These are phyloP conservation scores for Fagopyrum esculentum DNA, from an alignment of 148 eudicot species.

Conservation along the genomic window DNA sequence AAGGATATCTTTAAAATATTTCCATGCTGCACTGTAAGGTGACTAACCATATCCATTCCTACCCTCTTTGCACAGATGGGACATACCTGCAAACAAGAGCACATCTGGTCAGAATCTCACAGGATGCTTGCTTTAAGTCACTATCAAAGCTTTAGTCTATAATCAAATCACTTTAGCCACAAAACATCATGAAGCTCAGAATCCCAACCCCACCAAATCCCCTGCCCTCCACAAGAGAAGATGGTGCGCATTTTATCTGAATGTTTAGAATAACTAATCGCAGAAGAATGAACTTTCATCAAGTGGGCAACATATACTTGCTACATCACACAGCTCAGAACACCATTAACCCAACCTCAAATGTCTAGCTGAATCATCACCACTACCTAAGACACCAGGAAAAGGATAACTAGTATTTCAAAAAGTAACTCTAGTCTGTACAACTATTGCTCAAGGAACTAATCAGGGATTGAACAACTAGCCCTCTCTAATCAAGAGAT, in stretches of 20 bases:
- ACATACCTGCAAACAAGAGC: slow-evolving; percentile 55
- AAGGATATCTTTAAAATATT: slow-evolving; percentile 94
- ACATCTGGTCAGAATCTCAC: slow-evolving; percentile 8
- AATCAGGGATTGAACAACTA: background rate
- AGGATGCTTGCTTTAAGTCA: background rate
- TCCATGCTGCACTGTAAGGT: slow-evolving; percentile 75
- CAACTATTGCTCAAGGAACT: background rate
- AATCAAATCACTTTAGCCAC: background rate
- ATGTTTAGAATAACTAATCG: background rate
- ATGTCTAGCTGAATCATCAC: background rate
- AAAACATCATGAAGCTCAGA: background rate
- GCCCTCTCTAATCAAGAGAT: background rate
- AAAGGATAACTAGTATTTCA: background rate
- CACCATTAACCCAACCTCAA: background rate
- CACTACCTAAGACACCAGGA: background rate
- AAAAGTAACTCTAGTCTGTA: background rate
- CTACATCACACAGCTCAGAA: background rate
- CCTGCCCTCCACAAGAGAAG: slow-evolving; percentile 10
- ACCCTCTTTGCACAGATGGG: slow-evolving; percentile 83
- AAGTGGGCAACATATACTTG: slow-evolving; percentile 4
- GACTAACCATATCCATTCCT: slow-evolving; percentile 79
- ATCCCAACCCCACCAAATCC: slow-evolving; percentile 6
- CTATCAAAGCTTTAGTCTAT: slow-evolving; percentile 1
- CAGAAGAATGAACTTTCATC: background rate
- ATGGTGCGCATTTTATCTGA: background rate